phyloP scores from a whole-genome alignment of 2,329 filamentous ascomycete genomes.

The Trichoderma atrobrunneum region DNA sequence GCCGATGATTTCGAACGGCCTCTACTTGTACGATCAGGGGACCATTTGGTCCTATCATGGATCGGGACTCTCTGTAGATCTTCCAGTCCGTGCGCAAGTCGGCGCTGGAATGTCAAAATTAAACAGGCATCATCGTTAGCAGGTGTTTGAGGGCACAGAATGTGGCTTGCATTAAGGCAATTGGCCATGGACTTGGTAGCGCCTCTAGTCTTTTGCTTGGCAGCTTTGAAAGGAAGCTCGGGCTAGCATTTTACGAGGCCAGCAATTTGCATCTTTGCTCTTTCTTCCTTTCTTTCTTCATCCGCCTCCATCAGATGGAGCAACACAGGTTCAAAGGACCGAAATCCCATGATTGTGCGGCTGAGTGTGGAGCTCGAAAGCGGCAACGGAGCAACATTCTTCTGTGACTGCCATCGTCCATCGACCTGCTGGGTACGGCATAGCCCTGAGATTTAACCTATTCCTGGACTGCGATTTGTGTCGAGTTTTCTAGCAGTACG shows the following conservation, averaged over 20 bases:
- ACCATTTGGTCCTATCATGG: neutral
- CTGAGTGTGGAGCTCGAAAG: neutral
- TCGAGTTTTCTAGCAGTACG: neutral
- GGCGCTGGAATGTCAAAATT: neutral
- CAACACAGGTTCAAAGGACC: neutral
- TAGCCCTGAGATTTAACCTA: neutral
- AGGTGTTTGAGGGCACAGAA: neutral
- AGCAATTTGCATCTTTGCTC: neutral
- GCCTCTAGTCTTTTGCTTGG: neutral
- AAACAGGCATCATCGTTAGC: neutral
- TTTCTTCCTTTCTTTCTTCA: neutral
- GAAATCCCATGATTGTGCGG: neutral
- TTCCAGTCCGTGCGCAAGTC: conserved; percentile 4
- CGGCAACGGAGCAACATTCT: neutral
- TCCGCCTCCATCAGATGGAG: neutral
- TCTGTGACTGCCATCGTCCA: neutral
- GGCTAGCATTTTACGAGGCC: neutral
- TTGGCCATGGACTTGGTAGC: neutral
- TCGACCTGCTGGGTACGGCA: neutral
- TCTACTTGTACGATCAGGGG: neutral
- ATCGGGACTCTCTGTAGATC: neutral
- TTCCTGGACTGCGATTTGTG: neutral
- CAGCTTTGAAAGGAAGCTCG: neutral
- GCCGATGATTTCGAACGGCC: neutral
- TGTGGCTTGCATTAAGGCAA: neutral